phyloP scores from a whole-genome alignment of 768 basidiomycete genomes.

The Psilocybe sp. region DNA sequence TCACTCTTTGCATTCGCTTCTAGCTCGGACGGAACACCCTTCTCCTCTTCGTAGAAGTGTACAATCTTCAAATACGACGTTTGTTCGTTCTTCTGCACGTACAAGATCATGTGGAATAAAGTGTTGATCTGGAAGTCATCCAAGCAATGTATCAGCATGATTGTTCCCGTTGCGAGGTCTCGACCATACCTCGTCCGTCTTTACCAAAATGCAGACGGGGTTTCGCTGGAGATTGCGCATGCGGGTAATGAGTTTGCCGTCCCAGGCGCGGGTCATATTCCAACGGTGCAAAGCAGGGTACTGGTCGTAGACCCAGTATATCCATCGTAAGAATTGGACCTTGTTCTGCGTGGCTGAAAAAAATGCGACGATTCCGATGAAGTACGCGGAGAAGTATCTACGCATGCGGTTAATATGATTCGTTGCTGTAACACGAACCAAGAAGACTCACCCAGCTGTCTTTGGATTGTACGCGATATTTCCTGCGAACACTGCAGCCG shows the following conservation, averaged over 20 bases:
- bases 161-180: too few relatives aligned
- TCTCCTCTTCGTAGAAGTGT: slow-evolving; percentile 56
- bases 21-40: slow-evolving; percentile 62
- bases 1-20: slow-evolving; percentile 68
- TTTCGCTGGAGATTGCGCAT: slow-evolving; percentile 49
- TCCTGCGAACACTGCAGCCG: slow-evolving; percentile 47
- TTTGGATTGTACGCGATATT: slow-evolving; percentile 57
- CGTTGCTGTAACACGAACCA: neutral
- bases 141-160: neutral
- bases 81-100: slow-evolving; percentile 66
- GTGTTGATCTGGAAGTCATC: slow-evolving; percentile 51
- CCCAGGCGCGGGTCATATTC: slow-evolving; percentile 38
- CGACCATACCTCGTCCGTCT: slow-evolving; percentile 58
- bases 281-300: slow-evolving; percentile 43
- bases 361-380: slow-evolving; percentile 42
- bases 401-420: slow-evolving; percentile 2
- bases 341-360: slow-evolving; percentile 55
- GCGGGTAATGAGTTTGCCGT: slow-evolving; percentile 34
- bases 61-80: slow-evolving; percentile 68
- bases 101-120: slow-evolving; percentile 62
- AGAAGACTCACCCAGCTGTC: slow-evolving; percentile 46
- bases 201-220: slow-evolving; percentile 59
- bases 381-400: slow-evolving; percentile 65
- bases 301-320: slow-evolving; percentile 67
- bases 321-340: slow-evolving; percentile 45